Evolutionary conservation across 2,329 filamentous ascomycete species (phyloP).

Genomic region (Fusarium verrucosum): DNA sequence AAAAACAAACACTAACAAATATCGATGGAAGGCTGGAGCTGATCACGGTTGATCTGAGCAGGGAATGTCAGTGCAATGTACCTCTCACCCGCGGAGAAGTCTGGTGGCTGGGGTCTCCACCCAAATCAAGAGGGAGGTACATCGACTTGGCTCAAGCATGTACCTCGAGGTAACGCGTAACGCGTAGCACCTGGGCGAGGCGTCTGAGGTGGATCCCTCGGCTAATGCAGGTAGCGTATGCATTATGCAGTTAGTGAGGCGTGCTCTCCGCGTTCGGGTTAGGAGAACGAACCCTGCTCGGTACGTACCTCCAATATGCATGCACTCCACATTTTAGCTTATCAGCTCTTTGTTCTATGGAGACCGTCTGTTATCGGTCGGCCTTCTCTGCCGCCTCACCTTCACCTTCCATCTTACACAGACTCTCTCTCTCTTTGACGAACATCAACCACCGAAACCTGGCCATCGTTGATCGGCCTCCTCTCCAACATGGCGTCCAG

Average conservation of each 20-base stretch:
- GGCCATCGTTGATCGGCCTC: neutral
- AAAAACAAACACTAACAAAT: neutral
- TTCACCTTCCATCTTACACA: slow-evolving; percentile 8
- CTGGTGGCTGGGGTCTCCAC: slow-evolving; percentile 24
- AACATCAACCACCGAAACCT: slow-evolving; percentile 12
- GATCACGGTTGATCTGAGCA: neutral
- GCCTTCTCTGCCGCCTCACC: slow-evolving; percentile 1
- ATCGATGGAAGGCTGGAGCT: neutral
- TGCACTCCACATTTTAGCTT: slow-evolving; percentile 28
- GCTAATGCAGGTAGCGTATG: slow-evolving; percentile 5
- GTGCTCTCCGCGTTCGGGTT: slow-evolving; percentile 16
- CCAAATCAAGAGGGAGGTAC: slow-evolving; percentile 8
- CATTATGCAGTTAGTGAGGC: slow-evolving; percentile 19
- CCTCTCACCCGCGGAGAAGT: neutral
- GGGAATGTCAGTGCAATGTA: neutral
- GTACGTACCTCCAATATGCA: slow-evolving; percentile 15
- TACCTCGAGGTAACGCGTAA: slow-evolving; percentile 17
- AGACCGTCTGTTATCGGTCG: slow-evolving; percentile 11
- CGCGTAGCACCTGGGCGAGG: slow-evolving; percentile 1
- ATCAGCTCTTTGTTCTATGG: slow-evolving; percentile 34
- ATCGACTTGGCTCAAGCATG: neutral
- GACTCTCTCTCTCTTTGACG: neutral
- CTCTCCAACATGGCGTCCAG: slow-evolving; percentile 70
- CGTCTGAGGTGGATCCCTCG: neutral
- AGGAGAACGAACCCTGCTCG: slow-evolving; percentile 7